Evolutionary conservation across 1,284 basidiomycete species (phyloP), one percentile per base, ranked within the genome.

Genomic region (Cryptococcus sp.): DNA sequence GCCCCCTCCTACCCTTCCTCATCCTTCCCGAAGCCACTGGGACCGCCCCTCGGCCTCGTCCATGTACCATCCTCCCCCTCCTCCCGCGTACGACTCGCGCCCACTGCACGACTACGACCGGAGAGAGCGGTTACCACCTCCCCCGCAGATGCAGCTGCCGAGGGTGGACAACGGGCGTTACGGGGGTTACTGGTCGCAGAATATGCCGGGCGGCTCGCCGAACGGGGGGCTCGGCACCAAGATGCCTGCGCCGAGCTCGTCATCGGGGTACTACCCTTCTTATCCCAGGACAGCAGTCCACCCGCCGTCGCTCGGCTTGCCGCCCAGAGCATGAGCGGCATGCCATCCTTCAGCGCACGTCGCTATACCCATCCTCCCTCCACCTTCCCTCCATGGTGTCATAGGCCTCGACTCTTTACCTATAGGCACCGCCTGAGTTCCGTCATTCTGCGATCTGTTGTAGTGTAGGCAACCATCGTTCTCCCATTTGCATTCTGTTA

Each of bases 81-180:
- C 51, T 52, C 15, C 43, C 8, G 28, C 39, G n/a, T 52, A 52
- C 21, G 42, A 37, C 21, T 13, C 51, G 44, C 51, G 51, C 5
- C 13, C 42, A n/a, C 23, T 18, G 7, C 51, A 45, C 51, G 51
- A 52, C 21, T 44, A 52, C 16, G 51, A 52, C 2, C 18, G 23
- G 0, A 44, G 42, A 20, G 42, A 44, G n/a, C 18, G 42, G 8
- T 49, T 49, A 35, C 40, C 43, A 11, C 51, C 51, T 11, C 42
- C 51, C 8, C 44, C 15, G 24, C 44, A 44, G 23, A 23, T 45
- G 40, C 42, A 13, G 15, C n/a, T 12, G 21, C 33, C 21, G 21
- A n/a, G 38, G 15, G 11, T 44, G 18, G 18, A 28, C 15, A 24
- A 15, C 6, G 20, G 20, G 15, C 40, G 23, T 24, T 40, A 20